Percentiles rank a stretch among this genome's conserved stretches.
Evolutionary conservation across 2,329 filamentous ascomycete genomes (phyloP).

Genomic region (Lachnellula cervina): DNA sequence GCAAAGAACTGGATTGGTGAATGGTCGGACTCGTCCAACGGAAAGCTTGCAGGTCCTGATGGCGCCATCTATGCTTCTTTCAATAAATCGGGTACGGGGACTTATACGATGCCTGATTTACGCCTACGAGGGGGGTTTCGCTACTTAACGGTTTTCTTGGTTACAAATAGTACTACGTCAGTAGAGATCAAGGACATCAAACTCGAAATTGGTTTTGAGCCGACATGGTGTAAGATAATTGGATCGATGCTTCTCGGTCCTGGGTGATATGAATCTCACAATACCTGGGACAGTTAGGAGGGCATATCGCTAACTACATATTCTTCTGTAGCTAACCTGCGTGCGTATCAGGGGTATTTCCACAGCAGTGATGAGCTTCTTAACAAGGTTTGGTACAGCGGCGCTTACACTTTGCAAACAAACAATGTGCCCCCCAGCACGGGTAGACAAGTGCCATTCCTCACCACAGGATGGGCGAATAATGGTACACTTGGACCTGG

Average conservation of each 20-base stretch:
- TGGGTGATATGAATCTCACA: not conserved
- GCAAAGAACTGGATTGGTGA: conserved; percentile 44
- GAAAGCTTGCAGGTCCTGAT: conserved; percentile 42
- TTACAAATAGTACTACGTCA: conserved; percentile 27
- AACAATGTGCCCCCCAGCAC: conserved; percentile 29
- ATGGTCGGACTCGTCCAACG: conserved; percentile 46
- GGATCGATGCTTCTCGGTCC: not conserved
- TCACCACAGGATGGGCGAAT: conserved; percentile 35
- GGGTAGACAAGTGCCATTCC: conserved; percentile 30
- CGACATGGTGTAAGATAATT: conserved; percentile 33
- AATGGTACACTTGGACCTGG: conserved; percentile 30
- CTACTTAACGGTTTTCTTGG: conserved; percentile 46
- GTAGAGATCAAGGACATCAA: conserved; percentile 29
- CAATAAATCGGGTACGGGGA: conserved; percentile 27
- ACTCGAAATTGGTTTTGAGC: conserved; percentile 38
- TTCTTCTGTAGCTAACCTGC: conserved; percentile 27
- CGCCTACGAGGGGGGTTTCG: conserved; percentile 48
- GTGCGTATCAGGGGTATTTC: conserved; percentile 51
- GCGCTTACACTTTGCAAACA: conserved; percentile 41
- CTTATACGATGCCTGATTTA: conserved; percentile 40
- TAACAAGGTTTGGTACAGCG: conserved; percentile 49
- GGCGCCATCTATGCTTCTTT: conserved; percentile 44
- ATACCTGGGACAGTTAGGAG: not conserved
- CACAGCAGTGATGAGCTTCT: conserved; percentile 44
- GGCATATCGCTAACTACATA: not conserved